Conservation (phyloP, 2,329 filamentous ascomycete species). For the Hymenoscyphus scutula region DNA sequence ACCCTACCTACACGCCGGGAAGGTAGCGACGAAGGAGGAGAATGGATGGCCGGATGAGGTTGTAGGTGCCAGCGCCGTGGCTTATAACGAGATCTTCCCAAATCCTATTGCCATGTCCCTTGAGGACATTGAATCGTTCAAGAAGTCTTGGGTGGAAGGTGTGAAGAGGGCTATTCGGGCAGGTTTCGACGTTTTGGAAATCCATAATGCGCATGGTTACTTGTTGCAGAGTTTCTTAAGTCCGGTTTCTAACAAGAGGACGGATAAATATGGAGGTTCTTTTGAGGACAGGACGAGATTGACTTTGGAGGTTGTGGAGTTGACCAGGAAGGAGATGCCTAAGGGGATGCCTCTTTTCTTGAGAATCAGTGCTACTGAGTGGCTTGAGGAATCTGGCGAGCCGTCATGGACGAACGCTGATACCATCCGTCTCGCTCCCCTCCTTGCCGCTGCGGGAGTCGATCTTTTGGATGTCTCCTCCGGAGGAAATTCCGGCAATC, state of each 20-base stretch:
- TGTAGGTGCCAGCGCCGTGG: constrained; percentile 49
- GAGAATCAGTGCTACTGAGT: constrained; percentile 72
- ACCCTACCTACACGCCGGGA: constrained; percentile 59
- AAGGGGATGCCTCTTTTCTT: constrained; percentile 69
- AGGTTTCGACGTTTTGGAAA: constrained; percentile 72
- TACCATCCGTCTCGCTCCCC: constrained; percentile 58
- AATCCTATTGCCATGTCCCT: constrained; percentile 65
- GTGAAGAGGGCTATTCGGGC: constrained; percentile 61
- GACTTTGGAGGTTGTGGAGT: constrained; percentile 63
- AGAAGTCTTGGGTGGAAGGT: constrained; percentile 59
- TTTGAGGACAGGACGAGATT: constrained; percentile 72
- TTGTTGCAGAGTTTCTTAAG: constrained; percentile 69
- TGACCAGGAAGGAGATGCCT: constrained; percentile 61
- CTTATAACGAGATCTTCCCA: constrained; percentile 61
- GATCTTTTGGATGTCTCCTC: constrained; percentile 73
- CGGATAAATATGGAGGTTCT: constrained; percentile 64
- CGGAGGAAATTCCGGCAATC: constrained; percentile 60
- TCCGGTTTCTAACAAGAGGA: constrained; percentile 67
- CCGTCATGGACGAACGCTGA: constrained; percentile 68
- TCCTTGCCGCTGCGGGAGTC: constrained; percentile 64
- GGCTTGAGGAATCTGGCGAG: constrained; percentile 60
- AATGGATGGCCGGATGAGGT: constrained; percentile 59
- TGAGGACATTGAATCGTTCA: constrained; percentile 64
- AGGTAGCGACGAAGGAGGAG: constrained; percentile 48
- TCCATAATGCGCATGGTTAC: constrained; percentile 80